phyloP scores from a whole-genome alignment of 2,329 filamentous ascomycete genomes.

The Periconia macrospinosa region DNA sequence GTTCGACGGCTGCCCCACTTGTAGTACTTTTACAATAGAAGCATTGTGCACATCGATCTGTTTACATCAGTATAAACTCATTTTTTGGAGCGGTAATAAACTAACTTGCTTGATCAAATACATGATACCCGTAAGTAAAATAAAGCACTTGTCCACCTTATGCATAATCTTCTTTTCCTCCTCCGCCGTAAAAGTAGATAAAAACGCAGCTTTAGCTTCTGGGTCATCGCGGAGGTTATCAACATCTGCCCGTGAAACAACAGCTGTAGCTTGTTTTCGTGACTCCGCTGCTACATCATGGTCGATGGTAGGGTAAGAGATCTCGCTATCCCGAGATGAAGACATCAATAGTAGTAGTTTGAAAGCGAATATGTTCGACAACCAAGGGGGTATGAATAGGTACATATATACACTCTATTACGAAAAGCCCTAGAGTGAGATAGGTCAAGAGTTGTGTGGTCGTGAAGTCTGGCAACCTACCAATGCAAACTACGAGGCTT shows the following conservation, averaged over 20 bases:
- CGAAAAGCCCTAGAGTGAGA: too few relatives aligned
- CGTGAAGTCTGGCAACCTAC: not conserved
- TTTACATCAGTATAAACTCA: not conserved
- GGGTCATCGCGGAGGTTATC: constrained; percentile 21
- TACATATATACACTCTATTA: not conserved
- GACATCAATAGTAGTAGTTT: not conserved
- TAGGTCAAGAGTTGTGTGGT: too few relatives aligned
- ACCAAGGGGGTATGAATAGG: not conserved
- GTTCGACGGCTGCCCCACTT: constrained; percentile 22
- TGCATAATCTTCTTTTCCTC: constrained; percentile 27
- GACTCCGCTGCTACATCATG: constrained; percentile 11
- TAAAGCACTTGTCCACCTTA: constrained; percentile 23
- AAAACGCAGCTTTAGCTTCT: constrained; percentile 21
- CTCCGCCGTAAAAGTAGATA: constrained; percentile 21
- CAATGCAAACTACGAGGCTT: not conserved
- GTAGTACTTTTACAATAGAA: constrained; percentile 23
- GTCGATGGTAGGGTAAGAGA: constrained; percentile 7
- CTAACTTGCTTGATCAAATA: constrained; percentile 26
- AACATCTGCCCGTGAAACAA: constrained; percentile 15
- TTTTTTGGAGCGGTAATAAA: not conserved
- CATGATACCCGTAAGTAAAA: constrained; percentile 25
- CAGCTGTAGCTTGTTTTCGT: constrained; percentile 10
- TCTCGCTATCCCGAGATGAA: constrained; percentile 3
- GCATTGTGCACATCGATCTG: constrained; percentile 28
- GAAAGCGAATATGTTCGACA: not conserved